phyloP scores from a whole-genome alignment of 2,329 filamentous ascomycete species.

The Trichophaea hybrida region DNA sequence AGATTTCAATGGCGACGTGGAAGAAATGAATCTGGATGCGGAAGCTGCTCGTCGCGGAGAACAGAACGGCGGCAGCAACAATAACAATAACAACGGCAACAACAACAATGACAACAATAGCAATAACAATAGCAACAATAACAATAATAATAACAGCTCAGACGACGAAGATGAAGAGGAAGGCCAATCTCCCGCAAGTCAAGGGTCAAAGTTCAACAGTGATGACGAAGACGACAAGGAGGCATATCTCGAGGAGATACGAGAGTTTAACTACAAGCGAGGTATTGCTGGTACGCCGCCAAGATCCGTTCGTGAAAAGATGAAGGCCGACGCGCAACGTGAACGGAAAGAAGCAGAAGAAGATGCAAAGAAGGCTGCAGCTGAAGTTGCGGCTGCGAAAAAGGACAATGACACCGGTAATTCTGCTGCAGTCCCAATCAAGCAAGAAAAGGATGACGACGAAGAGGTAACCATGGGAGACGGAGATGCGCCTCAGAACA shows the following conservation, averaged over 20 bases:
- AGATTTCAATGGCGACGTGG: slow-evolving; percentile 12
- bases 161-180: slow-evolving; percentile 17
- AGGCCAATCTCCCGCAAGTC: not conserved
- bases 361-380: slow-evolving; percentile 13
- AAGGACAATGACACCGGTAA: not conserved
- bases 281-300: slow-evolving; percentile 22
- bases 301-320: slow-evolving; percentile 14
- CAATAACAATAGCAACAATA: not conserved
- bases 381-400: slow-evolving; percentile 1
- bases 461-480: not conserved
- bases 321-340: slow-evolving; percentile 20
- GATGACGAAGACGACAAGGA: slow-evolving; percentile 22
- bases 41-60: not conserved
- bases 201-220: slow-evolving; percentile 11
- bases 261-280: slow-evolving; percentile 18
- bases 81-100: not conserved
- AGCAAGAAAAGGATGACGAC: slow-evolving; percentile 13
- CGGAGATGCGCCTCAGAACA: not conserved
- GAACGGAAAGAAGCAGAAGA: slow-evolving; percentile 14
- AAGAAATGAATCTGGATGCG: slow-evolving; percentile 15
- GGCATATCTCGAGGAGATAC: slow-evolving; percentile 22
- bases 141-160: not conserved
- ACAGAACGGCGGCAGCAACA: not conserved
- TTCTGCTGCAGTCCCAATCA: not conserved
- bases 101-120: slow-evolving; percentile 2